phyloP scores from a whole-genome alignment of 192 early-diverging fungal species.

The Backusella tuberculispora region DNA sequence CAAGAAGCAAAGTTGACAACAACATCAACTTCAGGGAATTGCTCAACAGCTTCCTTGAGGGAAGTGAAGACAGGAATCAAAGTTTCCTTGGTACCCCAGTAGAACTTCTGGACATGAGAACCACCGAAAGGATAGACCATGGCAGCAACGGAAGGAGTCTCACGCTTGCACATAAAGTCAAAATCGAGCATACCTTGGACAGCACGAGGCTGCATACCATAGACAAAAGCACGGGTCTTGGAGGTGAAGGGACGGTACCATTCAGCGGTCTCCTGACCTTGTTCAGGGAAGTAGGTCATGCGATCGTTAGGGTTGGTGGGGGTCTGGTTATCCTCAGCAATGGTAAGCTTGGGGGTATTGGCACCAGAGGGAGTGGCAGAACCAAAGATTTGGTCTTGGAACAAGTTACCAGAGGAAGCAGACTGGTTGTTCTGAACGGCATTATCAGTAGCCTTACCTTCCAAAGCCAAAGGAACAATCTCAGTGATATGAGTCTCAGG shows the following conservation, averaged over 20 bases:
- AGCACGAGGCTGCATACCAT: conserved; percentile 98
- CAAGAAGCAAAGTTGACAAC: conserved; percentile 99
- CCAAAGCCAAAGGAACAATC: conserved; percentile 93
- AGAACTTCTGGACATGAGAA: conserved; percentile 99
- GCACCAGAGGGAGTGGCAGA: conserved; percentile 26
- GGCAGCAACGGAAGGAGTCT: conserved; percentile 90
- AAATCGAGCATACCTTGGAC: conserved; percentile 99
- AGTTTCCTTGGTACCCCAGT: conserved; percentile 99
- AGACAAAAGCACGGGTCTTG: conserved; percentile 90
- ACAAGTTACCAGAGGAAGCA: conserved; percentile 58
- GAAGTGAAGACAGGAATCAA: conserved; percentile 92
- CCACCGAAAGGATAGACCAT: conserved; percentile 99
- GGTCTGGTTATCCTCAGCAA: conserved; percentile 53
- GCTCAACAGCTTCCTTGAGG: conserved; percentile 78
- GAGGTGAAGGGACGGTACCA: conserved; percentile 81
- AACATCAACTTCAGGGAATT: conserved; percentile 92
- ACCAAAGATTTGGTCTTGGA: conserved; percentile 64
- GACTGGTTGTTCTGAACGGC: conserved; percentile 45
- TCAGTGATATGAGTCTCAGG: conserved; percentile 99
- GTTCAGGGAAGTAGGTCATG: conserved; percentile 53
- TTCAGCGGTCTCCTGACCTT: conserved; percentile 44
- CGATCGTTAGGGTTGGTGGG: conserved; percentile 51
- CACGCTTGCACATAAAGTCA: conserved; percentile 98
- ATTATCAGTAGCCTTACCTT: conserved; percentile 59
- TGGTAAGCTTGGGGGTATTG: conserved; percentile 42